Base-by-base conservation (phyloP, 2,329 filamentous ascomycete genomes). In the Fusarium staphyleae region DNA sequence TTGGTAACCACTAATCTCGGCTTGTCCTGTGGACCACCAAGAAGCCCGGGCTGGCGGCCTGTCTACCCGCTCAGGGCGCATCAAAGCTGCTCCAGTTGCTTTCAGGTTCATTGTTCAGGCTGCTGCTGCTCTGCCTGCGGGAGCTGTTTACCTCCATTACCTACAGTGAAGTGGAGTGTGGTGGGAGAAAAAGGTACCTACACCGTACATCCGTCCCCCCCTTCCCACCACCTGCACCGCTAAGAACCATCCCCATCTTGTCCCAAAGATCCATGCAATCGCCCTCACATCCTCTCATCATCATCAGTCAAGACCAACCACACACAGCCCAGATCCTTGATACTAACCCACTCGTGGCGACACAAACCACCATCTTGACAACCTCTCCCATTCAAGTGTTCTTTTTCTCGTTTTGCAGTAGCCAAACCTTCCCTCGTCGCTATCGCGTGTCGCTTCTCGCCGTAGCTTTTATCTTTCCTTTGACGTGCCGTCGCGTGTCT, bases 261-360 rank as follows among this genome's bases (percentile, higher is more conserved):
- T 60, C 50, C 56, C 57, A 52, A 30, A 29, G 43, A 12, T 18
- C 43, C 24, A 36, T 36, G 22, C 22, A 32, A 35, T 37, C 39
- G 41, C 28, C 48, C 39, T 53, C 45, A 59, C 18, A 35, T 55
- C 41, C 44, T 61, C 40, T 41, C 46, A 60, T 49, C 52, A 61
- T 41, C 55, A 61, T 59, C 53, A 61, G 48, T 48, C n/a, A n/a
- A n/a, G n/a, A n/a, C n/a, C n/a, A n/a, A 43, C 48, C 51, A 60
- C 55, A 37, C 47, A 60, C 44, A 32, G 41, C 29, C 16, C 44
- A 30, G 37, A 46, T 36, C 44, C 29, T 46, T 51, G 24, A 40
- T 36, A 45, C 34, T 36, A 60, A 43, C 44, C 55, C 55, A 49
- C 52, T 44, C 46, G 52, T 41, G 36, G 52, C 37, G 48, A 62